phyloP scores from a whole-genome alignment of 176 grass and related monocot species.

The Alloteropsis semialata region DNA sequence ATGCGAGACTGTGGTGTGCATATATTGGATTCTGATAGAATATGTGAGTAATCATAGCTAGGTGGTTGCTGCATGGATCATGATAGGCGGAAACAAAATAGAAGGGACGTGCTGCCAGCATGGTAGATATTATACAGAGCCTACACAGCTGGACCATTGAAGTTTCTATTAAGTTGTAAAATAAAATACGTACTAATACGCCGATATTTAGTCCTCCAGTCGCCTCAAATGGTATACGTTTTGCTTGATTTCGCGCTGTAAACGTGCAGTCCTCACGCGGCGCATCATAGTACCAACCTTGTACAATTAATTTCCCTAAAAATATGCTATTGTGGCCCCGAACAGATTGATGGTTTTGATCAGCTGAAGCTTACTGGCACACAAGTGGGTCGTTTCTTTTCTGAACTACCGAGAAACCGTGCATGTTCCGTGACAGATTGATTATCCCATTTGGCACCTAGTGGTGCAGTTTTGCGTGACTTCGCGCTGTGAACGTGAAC shows the following conservation, averaged over 20 bases:
- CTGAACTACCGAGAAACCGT: not conserved
- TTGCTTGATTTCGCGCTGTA: not conserved
- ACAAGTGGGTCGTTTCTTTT: not conserved
- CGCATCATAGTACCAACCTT: not conserved
- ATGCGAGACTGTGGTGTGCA: not conserved
- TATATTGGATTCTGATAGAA: constrained; percentile 2
- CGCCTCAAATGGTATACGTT: not conserved
- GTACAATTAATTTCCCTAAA: not conserved
- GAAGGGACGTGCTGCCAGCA: not conserved
- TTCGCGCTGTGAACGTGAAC: constrained; percentile 14
- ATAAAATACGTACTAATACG: not conserved
- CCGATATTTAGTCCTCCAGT: not conserved
- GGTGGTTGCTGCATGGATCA: constrained; percentile 10
- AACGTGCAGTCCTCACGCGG: not conserved
- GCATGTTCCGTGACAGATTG: not conserved
- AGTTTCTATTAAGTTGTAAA: not conserved
- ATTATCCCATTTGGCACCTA: not conserved
- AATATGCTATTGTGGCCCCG: not conserved
- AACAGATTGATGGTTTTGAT: not conserved
- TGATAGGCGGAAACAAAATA: not conserved
- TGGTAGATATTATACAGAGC: not conserved
- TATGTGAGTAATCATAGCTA: not conserved
- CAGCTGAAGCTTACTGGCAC: not conserved
- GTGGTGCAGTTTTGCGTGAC: not conserved
- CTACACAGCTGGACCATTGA: not conserved